Evolutionary conservation across 2,329 filamentous ascomycete species (phyloP), one percentile per base, ranked within the genome.

Genomic region (Neurospora sp.): DNA sequence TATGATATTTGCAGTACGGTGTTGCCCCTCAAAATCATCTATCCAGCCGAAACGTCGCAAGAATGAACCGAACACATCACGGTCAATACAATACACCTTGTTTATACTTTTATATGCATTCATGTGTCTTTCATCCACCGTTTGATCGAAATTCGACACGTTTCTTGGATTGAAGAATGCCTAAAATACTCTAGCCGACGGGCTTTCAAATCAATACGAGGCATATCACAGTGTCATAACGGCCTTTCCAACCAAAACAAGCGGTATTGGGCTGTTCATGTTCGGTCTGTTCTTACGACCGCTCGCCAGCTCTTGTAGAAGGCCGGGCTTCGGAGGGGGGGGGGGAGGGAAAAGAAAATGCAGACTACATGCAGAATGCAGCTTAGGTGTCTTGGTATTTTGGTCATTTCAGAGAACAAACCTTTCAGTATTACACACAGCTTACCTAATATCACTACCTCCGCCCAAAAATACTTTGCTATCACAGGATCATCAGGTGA

Each of bases 211-310:
- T 41, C 39, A 40, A 40, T 39, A 33, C 28, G 28, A 33, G 28
- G 28, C 28, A 33, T 33, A 33, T 33, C 28, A 33, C 28, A 33
- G 28, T 33, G 28, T 33, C 28, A 33, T 33, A 33, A 33, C 28
- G 28, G 28, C 28, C 28, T 33, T 33, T 33, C 28, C 28, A 33
- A 33, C 28, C 28, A 33, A 33, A 33, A 33, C 5, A 4, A 33
- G 28, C 28, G 3, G 80, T 81, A 2, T 71, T 82, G n/a, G 78
- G 28, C 28, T 81, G 5, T 82, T 81, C 66, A 82, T 82, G 8
- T 83, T 79, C 28, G 28, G 28, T 33, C 28, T 33, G 28, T 33
- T 33, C 28, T 33, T 33, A 33, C 28, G 28, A 33, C 28, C 28
- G 6, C 28, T 33, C 4, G 28, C 28, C 28, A 33, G 28, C 28